Base-by-base conservation (phyloP, 805 yeast species). In the Candida mattraensis region DNA sequence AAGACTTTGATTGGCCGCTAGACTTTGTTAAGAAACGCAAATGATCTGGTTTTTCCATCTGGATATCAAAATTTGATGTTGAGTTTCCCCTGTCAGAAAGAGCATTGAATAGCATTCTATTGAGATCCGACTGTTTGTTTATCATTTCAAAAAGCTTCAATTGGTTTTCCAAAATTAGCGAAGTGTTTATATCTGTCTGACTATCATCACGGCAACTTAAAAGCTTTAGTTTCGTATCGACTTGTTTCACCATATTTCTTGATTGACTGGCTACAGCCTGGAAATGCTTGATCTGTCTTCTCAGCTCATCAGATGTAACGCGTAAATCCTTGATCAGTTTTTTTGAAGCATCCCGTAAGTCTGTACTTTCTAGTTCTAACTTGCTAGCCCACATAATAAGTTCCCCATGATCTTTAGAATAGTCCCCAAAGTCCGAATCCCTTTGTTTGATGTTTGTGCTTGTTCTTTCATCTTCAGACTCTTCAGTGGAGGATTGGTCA, bases 321-420 rank as follows among this genome's bases (percentile, higher is more conserved):
- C 48, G 36, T 16, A 46, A 25, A 18, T 37, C 41, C 22, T 45
- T 34, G 7, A 49, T 40, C 19, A 51, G 28, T 12, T 44, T 46
- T 3, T 37, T 33, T 20, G 56, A 43, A 9, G 58, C 54, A 9
- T 63, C 62, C 26, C 73, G 53, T 17, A 70, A 46, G 19, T 69
- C 76, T 2, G 69, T 54, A 10, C 70, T 60, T 40, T 75, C 80
- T 33, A 74, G 40, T 42, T 75, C 80, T 13, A 75, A 48, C 22
- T 67, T 63, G 5, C 72, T 65, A 0, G 78, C 78, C 80, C 79
- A 74, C 44, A 53, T 20, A 54, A 58, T 28, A n/a, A 56, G 33
- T 19, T 64, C 56, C 58, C 70, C 44, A 13, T 44, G 48, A 23
- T 48, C 51, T n/a, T 43, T 39, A 5, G 38, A 23, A 18, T 40